phyloP scores from a whole-genome alignment of 78 protist species.

The Dictyostelium brefeldianum region DNA sequence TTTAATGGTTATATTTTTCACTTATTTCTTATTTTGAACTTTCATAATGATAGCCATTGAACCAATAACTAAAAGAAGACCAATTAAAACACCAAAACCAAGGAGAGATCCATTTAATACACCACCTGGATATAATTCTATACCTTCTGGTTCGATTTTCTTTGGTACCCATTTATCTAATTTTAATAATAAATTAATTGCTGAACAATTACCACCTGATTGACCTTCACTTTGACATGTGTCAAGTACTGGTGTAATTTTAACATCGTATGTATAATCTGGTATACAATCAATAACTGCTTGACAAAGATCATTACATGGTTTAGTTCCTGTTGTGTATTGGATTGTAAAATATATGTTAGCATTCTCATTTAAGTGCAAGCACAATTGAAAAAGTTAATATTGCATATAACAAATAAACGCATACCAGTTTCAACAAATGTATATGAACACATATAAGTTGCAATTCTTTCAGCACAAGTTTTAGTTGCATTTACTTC shows the following conservation, averaged over 20 bases:
- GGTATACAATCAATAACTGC: not conserved
- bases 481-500: not conserved
- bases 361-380: too few relatives aligned
- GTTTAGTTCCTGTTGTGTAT: not conserved
- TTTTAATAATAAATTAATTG: not conserved
- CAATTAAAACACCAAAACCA: constrained; percentile 63
- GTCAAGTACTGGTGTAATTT: not conserved
- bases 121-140: constrained; percentile 55
- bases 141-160: not conserved
- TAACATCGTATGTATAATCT: not conserved
- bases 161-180: too few relatives aligned
- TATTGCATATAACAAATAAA: too few relatives aligned
- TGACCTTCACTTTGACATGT: not conserved
- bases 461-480: not conserved
- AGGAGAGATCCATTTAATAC: constrained; percentile 18
- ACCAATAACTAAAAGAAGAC: constrained; percentile 14
- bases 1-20: too few relatives aligned
- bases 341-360: not conserved
- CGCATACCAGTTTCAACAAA: not conserved
- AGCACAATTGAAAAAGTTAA: too few relatives aligned
- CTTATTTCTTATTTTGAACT: constrained; percentile 34
- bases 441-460: constrained; percentile 8
- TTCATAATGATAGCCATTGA: constrained; percentile 53
- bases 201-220: not conserved
- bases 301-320: not conserved